Evolutionary conservation across 2,329 filamentous ascomycete species (phyloP), one percentile per base, ranked within the genome.

Genomic region (Aureobasidium vineae): DNA sequence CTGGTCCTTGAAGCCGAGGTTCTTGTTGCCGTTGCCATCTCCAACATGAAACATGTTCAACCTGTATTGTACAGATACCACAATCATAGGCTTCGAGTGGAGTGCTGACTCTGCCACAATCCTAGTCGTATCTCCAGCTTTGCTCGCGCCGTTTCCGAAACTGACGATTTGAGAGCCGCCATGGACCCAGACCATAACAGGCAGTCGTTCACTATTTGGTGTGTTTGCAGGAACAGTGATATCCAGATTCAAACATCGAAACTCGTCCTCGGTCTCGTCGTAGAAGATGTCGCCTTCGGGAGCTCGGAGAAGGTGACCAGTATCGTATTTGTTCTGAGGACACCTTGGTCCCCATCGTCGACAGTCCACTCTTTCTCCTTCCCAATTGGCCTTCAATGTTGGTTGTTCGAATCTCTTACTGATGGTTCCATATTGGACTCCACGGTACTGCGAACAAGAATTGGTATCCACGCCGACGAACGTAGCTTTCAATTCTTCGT

Each of bases 31-130:
- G 1, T 72, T 73, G 1, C 75, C 77, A 54, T 80, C 76, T 0
- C 79, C 79, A 65, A 83, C 79, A 11, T 77, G 79, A 63, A 84
- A 80, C 19, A 80, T 76, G 52, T 79, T 80, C 13, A 81, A 71
- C 10, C 79, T 74, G 57, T 80, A 80, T 60, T 81, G 79, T 59
- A 81, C 75, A 26, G 76, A 75, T 1, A 82, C 78, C 23, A 78
- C 77, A 11, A 82, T 74, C 2, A 81, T 73, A 0, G 79, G 79
- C 43, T 76, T 75, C 0, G 72, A 73, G 1, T 69, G 13, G 0
- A 69, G 68, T 0, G 77, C 70, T 0, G 80, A 80, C 31, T 79
- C 74, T 70, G 38, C 47, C 5, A 68, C 66, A 23, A 69, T 41
- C 36, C 49, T 59, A 0, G 19, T 40, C 26, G 64, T 50, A 49